Percentiles rank a stretch among this genome's conserved stretches.
phyloP scores from a whole-genome alignment of 2,329 filamentous ascomycete genomes.

The Pseudogymnoascus sp. region DNA sequence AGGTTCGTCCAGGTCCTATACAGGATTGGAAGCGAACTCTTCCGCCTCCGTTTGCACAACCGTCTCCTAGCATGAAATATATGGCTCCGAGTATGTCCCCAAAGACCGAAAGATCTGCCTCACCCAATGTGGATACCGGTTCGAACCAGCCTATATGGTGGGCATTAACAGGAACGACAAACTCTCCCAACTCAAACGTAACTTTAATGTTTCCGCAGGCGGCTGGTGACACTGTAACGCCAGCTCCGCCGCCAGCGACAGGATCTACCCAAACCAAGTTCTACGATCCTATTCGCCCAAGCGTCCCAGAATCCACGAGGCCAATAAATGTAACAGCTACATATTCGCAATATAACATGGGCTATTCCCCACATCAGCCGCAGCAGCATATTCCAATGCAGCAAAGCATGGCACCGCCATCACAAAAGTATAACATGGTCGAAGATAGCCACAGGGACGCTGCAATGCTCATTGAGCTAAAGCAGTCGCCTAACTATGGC shows the following conservation, averaged over 20 bases:
- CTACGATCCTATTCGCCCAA: slow-evolving; percentile 51
- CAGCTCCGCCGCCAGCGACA: slow-evolving; percentile 34
- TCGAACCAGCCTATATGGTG: slow-evolving; percentile 60
- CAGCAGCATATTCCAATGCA: slow-evolving; percentile 21
- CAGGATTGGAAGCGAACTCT: slow-evolving; percentile 25
- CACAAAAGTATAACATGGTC: slow-evolving; percentile 28
- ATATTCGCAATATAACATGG: slow-evolving; percentile 18
- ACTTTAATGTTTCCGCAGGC: slow-evolving; percentile 57
- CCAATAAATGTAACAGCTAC: slow-evolving; percentile 39
- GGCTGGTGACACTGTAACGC: slow-evolving; percentile 8
- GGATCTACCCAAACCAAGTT: slow-evolving; percentile 45
- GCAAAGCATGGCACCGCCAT: slow-evolving; percentile 20
- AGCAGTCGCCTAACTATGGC: slow-evolving; percentile 34
- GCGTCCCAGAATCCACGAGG: slow-evolving; percentile 38
- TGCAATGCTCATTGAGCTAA: slow-evolving; percentile 40
- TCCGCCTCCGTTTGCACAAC: slow-evolving; percentile 18
- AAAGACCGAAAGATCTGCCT: slow-evolving; percentile 39
- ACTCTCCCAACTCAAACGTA: slow-evolving; percentile 74
- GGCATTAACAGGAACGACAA: slow-evolving; percentile 80
- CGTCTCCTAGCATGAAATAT: slow-evolving; percentile 23
- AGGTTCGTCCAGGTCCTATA: slow-evolving; percentile 39
- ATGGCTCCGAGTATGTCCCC: slow-evolving; percentile 32
- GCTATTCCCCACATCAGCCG: slow-evolving; percentile 36
- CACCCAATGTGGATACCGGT: slow-evolving; percentile 31
- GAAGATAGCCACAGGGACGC: slow-evolving; percentile 32